phyloP scores from a whole-genome alignment of 2,329 filamentous ascomycete species.

The Incumbomyces delicatus region DNA sequence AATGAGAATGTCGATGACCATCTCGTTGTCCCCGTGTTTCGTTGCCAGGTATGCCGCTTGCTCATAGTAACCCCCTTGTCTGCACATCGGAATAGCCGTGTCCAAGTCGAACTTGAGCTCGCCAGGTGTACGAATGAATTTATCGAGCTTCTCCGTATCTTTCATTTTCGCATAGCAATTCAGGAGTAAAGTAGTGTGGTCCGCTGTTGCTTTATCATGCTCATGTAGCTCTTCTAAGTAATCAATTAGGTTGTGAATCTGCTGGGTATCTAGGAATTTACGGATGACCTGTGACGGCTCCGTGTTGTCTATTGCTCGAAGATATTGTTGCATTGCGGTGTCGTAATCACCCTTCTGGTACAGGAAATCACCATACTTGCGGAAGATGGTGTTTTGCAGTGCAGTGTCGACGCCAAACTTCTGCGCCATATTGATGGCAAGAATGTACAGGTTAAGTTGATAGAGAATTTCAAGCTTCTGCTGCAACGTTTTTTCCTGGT shows the following conservation, averaged over 20 bases:
- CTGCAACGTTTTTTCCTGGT: slow-evolving; percentile 81
- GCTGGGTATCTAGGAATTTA: slow-evolving; percentile 94
- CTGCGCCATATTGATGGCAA: slow-evolving; percentile 86
- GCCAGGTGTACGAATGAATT: slow-evolving; percentile 90
- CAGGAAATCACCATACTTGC: slow-evolving; percentile 85
- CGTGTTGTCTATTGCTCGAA: slow-evolving; percentile 89
- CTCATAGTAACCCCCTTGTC: slow-evolving; percentile 92
- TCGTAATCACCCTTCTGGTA: slow-evolving; percentile 96
- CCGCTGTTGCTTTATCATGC: slow-evolving; percentile 81
- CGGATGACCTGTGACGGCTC: slow-evolving; percentile 94
- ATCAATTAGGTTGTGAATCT: slow-evolving; percentile 93
- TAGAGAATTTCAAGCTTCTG: slow-evolving; percentile 91
- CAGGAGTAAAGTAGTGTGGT: slow-evolving; percentile 86
- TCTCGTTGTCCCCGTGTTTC: slow-evolving; percentile 84
- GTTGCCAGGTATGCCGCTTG: slow-evolving; percentile 93
- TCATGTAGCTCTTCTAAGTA: slow-evolving; percentile 96
- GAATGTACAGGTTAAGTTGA: slow-evolving; percentile 80
- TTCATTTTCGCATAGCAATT: slow-evolving; percentile 99
- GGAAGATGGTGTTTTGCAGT: slow-evolving; percentile 85
- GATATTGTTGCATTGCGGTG: slow-evolving; percentile 97
- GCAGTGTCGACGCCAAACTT: slow-evolving; percentile 70
- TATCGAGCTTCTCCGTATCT: slow-evolving; percentile 89
- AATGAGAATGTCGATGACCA: slow-evolving; percentile 91
- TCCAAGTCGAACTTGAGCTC: slow-evolving; percentile 95
- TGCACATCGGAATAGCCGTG: slow-evolving; percentile 93